A percentile compares a stretch with the other conserved stretches of the same genome.
phyloP scores from a whole-genome alignment of 768 basidiomycete genomes.

The Aureoboletus auriporus region DNA sequence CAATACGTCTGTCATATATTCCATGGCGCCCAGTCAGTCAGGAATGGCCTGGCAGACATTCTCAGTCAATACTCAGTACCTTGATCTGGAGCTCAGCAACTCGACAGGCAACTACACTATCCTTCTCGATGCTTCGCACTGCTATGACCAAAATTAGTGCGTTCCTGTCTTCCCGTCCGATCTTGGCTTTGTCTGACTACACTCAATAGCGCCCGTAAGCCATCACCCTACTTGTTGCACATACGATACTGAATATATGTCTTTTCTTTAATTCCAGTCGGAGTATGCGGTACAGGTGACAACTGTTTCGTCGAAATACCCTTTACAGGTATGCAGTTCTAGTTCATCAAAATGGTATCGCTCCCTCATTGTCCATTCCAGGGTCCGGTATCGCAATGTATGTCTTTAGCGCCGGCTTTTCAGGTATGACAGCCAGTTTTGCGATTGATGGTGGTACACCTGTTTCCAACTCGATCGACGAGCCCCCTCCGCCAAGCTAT shows the following conservation, averaged over 20 bases:
- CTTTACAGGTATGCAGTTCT: constrained; percentile 13
- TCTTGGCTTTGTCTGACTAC: background rate
- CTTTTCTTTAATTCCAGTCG: constrained; percentile 8
- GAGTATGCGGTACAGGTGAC: constrained; percentile 9
- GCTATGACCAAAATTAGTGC: constrained; percentile 26
- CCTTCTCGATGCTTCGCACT: constrained; percentile 13
- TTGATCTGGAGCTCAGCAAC: constrained; percentile 8
- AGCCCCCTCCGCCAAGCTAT: constrained; percentile 10
- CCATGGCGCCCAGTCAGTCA: constrained; percentile 12
- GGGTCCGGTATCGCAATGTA: constrained; percentile 27
- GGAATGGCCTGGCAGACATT: constrained; percentile 12
- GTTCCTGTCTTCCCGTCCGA: background rate
- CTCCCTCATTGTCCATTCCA: background rate
- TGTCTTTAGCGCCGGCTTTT: constrained; percentile 16
- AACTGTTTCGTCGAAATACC: constrained; percentile 18
- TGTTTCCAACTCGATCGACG: background rate
- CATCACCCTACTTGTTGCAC: background rate
- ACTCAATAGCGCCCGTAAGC: constrained; percentile 17
- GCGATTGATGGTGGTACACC: constrained; percentile 12
- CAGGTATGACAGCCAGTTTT: constrained; percentile 22
- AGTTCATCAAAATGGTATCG: background rate
- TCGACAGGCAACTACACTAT: constrained; percentile 18
- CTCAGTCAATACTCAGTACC: background rate
- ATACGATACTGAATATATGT: background rate
- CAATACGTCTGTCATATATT: constrained; percentile 17